These are phyloP conservation scores for Wickerhamomyces kurtzmanii DNA, from an alignment of 805 yeast species.

Conservation along the genomic window DNA sequence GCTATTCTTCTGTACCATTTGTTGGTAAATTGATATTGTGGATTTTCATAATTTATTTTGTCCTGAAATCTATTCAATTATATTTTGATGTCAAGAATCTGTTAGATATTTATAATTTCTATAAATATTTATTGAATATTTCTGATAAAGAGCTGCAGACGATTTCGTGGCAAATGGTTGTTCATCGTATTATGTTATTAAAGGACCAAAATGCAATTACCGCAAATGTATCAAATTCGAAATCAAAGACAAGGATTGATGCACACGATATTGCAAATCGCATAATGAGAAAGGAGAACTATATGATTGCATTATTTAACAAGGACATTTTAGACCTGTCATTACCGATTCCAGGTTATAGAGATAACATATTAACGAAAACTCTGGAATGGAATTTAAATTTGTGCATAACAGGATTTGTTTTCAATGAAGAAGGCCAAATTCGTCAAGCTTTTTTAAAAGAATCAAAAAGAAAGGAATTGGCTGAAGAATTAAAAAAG, in stretches of 20 bases:
- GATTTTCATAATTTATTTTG: slow-evolving; percentile 45
- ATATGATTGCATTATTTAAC: slow-evolving; percentile 82
- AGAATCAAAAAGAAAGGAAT: slow-evolving; percentile 54
- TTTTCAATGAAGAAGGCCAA: slow-evolving; percentile 79
- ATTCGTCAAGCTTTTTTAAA: slow-evolving; percentile 62
- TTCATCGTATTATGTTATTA: slow-evolving; percentile 60
- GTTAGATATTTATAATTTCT: slow-evolving; percentile 69
- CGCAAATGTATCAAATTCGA: slow-evolving; percentile 42
- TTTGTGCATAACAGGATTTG: slow-evolving; percentile 77
- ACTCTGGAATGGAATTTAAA: slow-evolving; percentile 93
- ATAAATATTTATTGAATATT: slow-evolving; percentile 58
- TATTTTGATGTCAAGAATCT: slow-evolving; percentile 58
- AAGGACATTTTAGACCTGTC: slow-evolving; percentile 63
- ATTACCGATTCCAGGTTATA: slow-evolving; percentile 39
- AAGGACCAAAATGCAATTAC: slow-evolving; percentile 69
- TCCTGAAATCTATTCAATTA: slow-evolving; percentile 42
- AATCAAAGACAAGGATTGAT: slow-evolving; percentile 66
- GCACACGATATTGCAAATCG: slow-evolving; percentile 95
- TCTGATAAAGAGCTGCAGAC: slow-evolving; percentile 83
- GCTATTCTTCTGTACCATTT: slow-evolving; percentile 35
- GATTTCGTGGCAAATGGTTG: slow-evolving; percentile 85
- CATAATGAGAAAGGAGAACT: slow-evolving; percentile 92
- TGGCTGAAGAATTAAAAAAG: slow-evolving; percentile 62
- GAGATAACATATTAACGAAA: slow-evolving; percentile 50
- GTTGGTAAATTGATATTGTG: slow-evolving; percentile 52